Percentiles rank a stretch among this genome's conserved stretches.
These are phyloP conservation scores for Cystobasidium slooffiae DNA, from an alignment of 1,284 basidiomycete genomes.

Conservation along the genomic window DNA sequence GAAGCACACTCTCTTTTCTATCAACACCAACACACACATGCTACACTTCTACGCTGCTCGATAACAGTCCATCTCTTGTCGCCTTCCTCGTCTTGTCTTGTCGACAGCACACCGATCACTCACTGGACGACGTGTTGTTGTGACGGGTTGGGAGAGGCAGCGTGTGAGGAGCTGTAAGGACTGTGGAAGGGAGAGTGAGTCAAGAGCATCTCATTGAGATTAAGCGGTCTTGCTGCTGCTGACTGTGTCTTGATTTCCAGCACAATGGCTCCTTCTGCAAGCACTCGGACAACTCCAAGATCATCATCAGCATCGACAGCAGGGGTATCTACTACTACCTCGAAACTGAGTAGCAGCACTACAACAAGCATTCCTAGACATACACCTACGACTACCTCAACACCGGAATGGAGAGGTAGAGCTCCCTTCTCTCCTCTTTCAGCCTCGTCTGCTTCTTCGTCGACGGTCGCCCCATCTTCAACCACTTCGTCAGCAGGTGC, in stretches of 20 bases:
- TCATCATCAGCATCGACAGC: neutral
- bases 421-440: neutral
- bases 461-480: neutral
- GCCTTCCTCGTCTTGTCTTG: too few species aligned
- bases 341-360: neutral
- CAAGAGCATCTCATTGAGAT: neutral
- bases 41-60: too few species aligned
- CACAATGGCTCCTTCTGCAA: constrained; percentile 8
- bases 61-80: too few species aligned
- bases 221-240: neutral
- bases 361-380: neutral
- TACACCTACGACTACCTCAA: neutral
- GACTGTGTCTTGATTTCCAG: neutral
- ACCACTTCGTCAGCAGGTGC: constrained; percentile 5
- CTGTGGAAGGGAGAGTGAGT: neutral
- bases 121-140: neutral
- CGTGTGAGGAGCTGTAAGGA: too few species aligned
- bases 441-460: neutral
- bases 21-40: too few species aligned
- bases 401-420: constrained; percentile 5
- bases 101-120: too few species aligned
- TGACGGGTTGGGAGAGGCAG: neutral
- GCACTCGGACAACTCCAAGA: constrained; percentile 9
- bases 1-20: too few species aligned
- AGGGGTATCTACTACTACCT: neutral